Percentiles rank a stretch among this genome's conserved stretches.
Conservation (phyloP, 139 green algal genomes). For the Spirogloea muscicola region DNA sequence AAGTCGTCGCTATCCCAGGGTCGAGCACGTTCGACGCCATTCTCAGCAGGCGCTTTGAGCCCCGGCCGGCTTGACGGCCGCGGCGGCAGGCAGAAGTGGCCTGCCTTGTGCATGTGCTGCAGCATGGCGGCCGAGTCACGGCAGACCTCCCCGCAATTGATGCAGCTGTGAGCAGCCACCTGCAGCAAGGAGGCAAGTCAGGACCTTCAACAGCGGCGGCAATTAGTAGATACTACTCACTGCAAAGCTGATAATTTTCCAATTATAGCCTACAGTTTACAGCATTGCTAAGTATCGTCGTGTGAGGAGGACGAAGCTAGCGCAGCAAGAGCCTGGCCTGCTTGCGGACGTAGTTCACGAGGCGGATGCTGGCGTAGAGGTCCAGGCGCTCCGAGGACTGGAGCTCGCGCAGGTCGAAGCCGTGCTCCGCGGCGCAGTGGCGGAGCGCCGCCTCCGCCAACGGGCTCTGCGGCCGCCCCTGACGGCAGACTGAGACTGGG, state of each 20-base stretch:
- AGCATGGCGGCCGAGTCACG: not conserved
- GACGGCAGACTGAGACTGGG: too few species aligned
- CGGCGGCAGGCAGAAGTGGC: conserved; percentile 1
- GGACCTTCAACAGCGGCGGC: not conserved
- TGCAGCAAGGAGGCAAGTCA: not conserved
- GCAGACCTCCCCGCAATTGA: not conserved
- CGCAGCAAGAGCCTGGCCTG: conserved; percentile 3
- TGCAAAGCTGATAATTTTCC: conserved; percentile 3
- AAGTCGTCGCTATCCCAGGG: conserved; percentile 30
- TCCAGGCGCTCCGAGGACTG: too few species aligned
- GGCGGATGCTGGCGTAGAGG: conserved; percentile 15
- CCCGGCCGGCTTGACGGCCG: not conserved
- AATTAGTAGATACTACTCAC: conserved; percentile 2
- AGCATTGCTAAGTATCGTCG: not conserved
- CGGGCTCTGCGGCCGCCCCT: too few species aligned
- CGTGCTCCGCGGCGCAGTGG: too few species aligned
- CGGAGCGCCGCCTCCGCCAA: too few species aligned
- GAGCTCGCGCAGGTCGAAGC: too few species aligned
- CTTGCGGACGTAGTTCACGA: conserved; percentile 20
- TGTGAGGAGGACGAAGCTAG: not conserved
- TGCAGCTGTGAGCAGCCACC: conserved; percentile 4
- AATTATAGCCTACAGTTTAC: too few species aligned
- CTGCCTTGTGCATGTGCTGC: not conserved
- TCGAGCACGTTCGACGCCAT: too few species aligned
- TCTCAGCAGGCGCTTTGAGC: not conserved